These are phyloP conservation scores for Tirmania nivea DNA, from an alignment of 495 filamentous ascomycete genomes.

Conservation along the genomic window DNA sequence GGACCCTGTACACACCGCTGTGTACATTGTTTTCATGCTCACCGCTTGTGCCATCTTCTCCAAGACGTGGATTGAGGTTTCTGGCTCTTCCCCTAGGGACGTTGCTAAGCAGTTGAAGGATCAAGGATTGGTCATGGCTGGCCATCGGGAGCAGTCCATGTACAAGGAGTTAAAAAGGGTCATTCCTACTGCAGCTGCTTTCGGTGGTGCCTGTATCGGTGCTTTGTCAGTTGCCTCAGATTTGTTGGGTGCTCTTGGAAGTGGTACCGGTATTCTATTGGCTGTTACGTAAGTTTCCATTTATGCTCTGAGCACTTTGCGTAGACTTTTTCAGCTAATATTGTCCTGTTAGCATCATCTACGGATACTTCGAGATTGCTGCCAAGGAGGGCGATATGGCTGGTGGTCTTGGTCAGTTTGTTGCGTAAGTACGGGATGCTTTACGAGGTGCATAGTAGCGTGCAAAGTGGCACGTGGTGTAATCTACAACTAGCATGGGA, in stretches of 20 bases:
- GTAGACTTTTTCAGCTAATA: slow-evolving; percentile 1
- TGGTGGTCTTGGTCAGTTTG: slow-evolving; percentile 33
- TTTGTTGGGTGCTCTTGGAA: slow-evolving; percentile 86
- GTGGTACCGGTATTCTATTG: slow-evolving; percentile 90
- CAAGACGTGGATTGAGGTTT: slow-evolving; percentile 99
- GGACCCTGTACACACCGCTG: slow-evolving; percentile 87
- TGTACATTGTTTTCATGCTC: slow-evolving; percentile 95
- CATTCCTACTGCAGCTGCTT: slow-evolving; percentile 93
- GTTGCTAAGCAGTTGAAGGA: slow-evolving; percentile 99
- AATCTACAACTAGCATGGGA: too few relatives aligned
- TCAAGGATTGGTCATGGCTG: slow-evolving; percentile 97
- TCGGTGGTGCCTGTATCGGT: slow-evolving; percentile 98
- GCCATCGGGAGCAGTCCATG: slow-evolving; percentile 98
- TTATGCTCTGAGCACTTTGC: background rate
- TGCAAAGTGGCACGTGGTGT: too few relatives aligned
- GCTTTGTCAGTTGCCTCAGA: slow-evolving; percentile 88
- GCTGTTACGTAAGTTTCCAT: slow-evolving; percentile 76
- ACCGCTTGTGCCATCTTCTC: slow-evolving; percentile 95
- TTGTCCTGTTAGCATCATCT: slow-evolving; percentile 54
- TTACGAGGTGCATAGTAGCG: too few relatives aligned
- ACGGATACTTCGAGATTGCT: slow-evolving; percentile 96
- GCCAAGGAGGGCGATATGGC: slow-evolving; percentile 92
- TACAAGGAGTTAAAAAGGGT: slow-evolving; percentile 99
- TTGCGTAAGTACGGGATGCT: slow-evolving; percentile 1
- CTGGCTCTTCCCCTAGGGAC: slow-evolving; percentile 87